These are phyloP conservation scores for Lactarius sp. DNA, from an alignment of 768 basidiomycete species.

Conservation along the genomic window DNA sequence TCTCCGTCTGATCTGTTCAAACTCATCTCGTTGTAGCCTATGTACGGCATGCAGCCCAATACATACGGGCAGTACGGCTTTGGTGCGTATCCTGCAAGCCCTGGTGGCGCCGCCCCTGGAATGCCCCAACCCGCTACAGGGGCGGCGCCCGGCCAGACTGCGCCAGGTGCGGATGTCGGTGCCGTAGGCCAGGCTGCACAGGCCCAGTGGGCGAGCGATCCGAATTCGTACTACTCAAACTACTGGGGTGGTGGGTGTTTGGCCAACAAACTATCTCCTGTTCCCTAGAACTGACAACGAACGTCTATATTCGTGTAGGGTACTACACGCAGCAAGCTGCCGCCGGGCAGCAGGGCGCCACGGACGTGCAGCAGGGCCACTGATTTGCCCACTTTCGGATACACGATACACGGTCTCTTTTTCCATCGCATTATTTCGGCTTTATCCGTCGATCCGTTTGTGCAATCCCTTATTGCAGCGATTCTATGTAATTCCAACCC, in stretches of 20 bases:
- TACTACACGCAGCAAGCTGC: constrained; percentile 75
- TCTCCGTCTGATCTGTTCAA: neutral
- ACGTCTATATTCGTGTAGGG: constrained; percentile 39
- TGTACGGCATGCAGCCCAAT: constrained; percentile 86
- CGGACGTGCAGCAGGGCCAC: constrained; percentile 40
- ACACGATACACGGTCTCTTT: neutral
- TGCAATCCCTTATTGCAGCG: constrained; percentile 9
- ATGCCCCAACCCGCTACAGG: constrained; percentile 44
- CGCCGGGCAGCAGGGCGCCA: constrained; percentile 52
- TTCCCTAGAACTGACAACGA: neutral
- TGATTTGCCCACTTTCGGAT: constrained; percentile 16
- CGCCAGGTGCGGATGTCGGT: constrained; percentile 51
- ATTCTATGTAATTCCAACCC: constrained; percentile 13
- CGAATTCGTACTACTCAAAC: constrained; percentile 70
- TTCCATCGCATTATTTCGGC: constrained; percentile 12
- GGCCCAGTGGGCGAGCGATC: constrained; percentile 75
- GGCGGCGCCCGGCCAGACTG: constrained; percentile 43
- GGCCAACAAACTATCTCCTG: neutral
- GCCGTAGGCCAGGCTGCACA: constrained; percentile 53
- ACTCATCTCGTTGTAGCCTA: constrained; percentile 47
- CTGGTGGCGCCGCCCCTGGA: constrained; percentile 47
- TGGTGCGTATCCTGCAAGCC: constrained; percentile 67
- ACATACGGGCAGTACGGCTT: constrained; percentile 79
- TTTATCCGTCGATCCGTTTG: constrained; percentile 16
- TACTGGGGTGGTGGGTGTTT: constrained; percentile 75